A percentile compares a stretch with the other conserved stretches of the same genome.
Conservation (phyloP, 345 rosid genomes). For the Bruguiera gymnorhiza region DNA sequence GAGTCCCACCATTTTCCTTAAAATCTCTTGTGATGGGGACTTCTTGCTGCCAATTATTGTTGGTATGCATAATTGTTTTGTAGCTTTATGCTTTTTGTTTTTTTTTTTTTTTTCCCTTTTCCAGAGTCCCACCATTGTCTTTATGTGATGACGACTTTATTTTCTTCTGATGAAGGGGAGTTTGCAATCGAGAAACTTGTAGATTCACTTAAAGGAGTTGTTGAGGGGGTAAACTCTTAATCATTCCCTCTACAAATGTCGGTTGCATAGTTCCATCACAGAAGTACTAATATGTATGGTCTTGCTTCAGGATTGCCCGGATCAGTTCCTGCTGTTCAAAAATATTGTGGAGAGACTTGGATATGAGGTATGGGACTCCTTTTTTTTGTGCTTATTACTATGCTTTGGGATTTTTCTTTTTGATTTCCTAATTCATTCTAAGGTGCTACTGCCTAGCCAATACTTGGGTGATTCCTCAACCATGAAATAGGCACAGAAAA, state of each 20-base stretch:
- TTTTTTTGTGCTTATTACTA: not conserved
- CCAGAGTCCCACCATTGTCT: not conserved
- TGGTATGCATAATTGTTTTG: constrained; percentile 32
- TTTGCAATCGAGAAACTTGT: constrained; percentile 65
- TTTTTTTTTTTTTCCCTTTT: not conserved
- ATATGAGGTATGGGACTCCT: constrained; percentile 50
- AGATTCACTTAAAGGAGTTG: constrained; percentile 35
- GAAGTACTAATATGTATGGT: not conserved
- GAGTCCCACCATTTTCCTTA: constrained; percentile 82
- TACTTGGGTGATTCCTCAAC: not conserved
- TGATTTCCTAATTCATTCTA: not conserved
- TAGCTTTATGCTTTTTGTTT: not conserved
- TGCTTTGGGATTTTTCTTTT: not conserved
- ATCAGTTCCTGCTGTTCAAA: constrained; percentile 65
- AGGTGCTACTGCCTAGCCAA: not conserved
- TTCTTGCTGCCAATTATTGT: constrained; percentile 73
- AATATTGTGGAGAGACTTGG: constrained; percentile 61
- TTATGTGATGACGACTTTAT: constrained; percentile 11
- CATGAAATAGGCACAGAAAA: not conserved
- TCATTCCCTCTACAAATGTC: not conserved
- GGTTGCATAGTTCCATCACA: constrained; percentile 2
- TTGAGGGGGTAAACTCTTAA: constrained; percentile 41
- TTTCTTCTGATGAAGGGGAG: constrained; percentile 49
- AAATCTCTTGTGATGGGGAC: constrained; percentile 80
- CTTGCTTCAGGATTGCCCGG: constrained; percentile 57